These are phyloP conservation scores for Chenopodium berlandieri DNA, from an alignment of 148 eudicot genomes.

Conservation along the genomic window DNA sequence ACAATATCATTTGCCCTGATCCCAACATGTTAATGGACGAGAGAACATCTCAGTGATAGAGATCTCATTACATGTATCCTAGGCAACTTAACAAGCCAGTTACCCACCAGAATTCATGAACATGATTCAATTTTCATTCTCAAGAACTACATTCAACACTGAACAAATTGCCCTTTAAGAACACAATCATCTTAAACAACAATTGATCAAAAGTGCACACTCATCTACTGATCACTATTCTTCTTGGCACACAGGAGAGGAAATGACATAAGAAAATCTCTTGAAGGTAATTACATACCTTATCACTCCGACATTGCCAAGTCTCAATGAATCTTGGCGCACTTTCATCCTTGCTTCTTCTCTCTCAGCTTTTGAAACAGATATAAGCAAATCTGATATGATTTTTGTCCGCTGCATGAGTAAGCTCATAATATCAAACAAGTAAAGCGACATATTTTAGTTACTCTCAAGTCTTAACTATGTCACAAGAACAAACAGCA, in stretches of 20 bases:
- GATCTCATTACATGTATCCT: neutral
- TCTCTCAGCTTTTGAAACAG: slow-evolving; percentile 97
- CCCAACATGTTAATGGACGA: neutral
- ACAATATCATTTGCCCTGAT: neutral
- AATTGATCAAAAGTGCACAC: neutral
- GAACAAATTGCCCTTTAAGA: neutral
- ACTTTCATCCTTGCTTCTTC: slow-evolving; percentile 97
- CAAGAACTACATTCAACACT: neutral
- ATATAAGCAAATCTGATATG: slow-evolving; percentile 85
- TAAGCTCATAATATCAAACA: slow-evolving; percentile 13
- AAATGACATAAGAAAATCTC: neutral
- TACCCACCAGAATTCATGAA: neutral
- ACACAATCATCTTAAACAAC: neutral
- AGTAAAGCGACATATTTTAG: neutral
- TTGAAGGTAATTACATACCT: slow-evolving; percentile 41
- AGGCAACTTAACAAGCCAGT: neutral
- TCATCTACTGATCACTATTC: neutral
- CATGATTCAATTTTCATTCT: neutral
- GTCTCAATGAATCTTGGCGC: slow-evolving; percentile 90
- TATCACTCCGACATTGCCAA: slow-evolving; percentile 92
- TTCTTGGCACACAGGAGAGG: neutral
- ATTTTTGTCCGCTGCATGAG: slow-evolving; percentile 79
- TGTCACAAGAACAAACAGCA: slow-evolving; percentile 2
- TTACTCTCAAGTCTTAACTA: slow-evolving; percentile 3
- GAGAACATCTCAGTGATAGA: neutral